phyloP scores from a whole-genome alignment of 495 filamentous ascomycete species.

The Xylaria flabelliformis region DNA sequence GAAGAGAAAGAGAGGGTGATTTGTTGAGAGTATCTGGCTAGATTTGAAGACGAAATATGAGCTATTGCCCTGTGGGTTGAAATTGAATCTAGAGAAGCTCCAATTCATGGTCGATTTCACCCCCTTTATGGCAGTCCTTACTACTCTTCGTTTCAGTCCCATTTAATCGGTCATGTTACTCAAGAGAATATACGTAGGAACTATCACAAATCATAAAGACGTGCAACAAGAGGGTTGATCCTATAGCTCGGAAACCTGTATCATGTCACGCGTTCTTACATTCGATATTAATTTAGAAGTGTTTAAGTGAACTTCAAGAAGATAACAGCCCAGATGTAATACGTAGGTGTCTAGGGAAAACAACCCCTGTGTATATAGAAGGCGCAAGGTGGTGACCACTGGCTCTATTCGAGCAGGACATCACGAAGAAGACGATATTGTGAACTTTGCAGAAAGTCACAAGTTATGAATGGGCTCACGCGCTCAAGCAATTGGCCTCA shows the following conservation, averaged over 20 bases:
- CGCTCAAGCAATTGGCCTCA: neutral
- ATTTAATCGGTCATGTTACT: neutral
- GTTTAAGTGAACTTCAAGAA: neutral
- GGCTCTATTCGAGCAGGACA: neutral
- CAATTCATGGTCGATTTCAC: neutral
- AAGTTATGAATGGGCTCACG: neutral
- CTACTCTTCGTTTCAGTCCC: neutral
- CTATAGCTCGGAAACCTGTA: too few species aligned
- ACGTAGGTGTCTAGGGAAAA: too few species aligned
- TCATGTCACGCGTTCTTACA: neutral
- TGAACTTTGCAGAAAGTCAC: neutral
- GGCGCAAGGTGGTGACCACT: neutral
- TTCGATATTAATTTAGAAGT: neutral
- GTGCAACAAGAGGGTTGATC: too few species aligned
- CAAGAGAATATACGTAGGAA: neutral
- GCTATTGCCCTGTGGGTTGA: neutral
- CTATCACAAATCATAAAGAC: too few species aligned
- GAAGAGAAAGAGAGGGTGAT: neutral
- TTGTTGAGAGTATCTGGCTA: neutral
- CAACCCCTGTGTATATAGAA: too few species aligned
- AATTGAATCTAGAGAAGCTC: neutral
- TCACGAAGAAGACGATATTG: neutral
- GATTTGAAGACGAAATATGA: neutral
- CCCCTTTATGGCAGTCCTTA: neutral
- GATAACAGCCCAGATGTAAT: too few species aligned